Evolutionary conservation across 148 eudicot species (phyloP).

Genomic region (Camellia lanceoleosa): DNA sequence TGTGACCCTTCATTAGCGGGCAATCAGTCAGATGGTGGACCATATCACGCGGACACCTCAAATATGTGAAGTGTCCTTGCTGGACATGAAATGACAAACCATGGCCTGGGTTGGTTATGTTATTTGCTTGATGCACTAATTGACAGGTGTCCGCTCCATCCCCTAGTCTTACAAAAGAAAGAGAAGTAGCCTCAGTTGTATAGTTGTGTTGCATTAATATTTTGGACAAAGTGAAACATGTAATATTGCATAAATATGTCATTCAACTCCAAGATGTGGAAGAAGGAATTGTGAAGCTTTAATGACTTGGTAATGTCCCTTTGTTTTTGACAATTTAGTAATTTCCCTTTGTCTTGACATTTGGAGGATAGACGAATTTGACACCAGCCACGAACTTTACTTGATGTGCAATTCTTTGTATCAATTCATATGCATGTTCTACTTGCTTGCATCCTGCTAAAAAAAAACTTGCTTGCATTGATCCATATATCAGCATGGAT

Average conservation of each 20-base stretch:
- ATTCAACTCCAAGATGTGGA: neutral
- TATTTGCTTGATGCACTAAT: neutral
- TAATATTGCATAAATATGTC: neutral
- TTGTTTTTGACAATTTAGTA: neutral
- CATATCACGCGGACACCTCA: neutral
- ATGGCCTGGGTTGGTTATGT: neutral
- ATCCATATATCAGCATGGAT: too few species aligned
- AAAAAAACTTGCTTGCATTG: too few species aligned
- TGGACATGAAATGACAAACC: neutral
- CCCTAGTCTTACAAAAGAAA: neutral
- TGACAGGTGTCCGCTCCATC: too few species aligned
- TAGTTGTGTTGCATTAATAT: neutral
- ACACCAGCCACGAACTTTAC: neutral
- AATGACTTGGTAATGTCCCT: too few species aligned
- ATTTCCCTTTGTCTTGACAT: conserved; percentile 2
- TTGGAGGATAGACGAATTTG: neutral
- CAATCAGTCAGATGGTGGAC: neutral
- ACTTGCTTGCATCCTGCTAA: neutral
- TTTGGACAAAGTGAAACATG: neutral
- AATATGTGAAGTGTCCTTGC: neutral
- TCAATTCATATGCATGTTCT: too few species aligned
- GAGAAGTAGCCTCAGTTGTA: neutral
- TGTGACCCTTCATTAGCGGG: neutral
- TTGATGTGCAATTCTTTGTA: neutral
- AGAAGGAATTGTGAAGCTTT: neutral